Evolutionary conservation across 2,329 filamentous ascomycete genomes (phyloP).

Genomic region (Tolypocladium ovalisporum): DNA sequence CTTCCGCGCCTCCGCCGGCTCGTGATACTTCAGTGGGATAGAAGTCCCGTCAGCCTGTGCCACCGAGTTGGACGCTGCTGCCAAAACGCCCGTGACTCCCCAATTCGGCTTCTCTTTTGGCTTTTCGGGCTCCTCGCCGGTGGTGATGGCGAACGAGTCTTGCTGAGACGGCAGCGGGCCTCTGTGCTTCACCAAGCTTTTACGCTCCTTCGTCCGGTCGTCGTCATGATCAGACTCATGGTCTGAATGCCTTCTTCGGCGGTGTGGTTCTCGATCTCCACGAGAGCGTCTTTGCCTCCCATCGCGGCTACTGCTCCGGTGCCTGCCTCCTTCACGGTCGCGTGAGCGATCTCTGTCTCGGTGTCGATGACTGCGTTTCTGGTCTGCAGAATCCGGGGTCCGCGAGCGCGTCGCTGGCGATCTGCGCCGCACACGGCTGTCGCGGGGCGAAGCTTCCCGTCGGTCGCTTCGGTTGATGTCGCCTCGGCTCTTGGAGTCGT

Average conservation of each 20-base stretch:
- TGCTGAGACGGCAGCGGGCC: constrained; percentile 50
- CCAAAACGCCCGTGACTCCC: constrained; percentile 66
- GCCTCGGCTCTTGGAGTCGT: constrained; percentile 6
- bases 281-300: constrained; percentile 19
- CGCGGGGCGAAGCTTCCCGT: constrained; percentile 10
- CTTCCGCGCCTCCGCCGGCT: constrained; percentile 86
- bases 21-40: constrained; percentile 88
- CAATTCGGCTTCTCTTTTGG: constrained; percentile 87
- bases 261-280: constrained; percentile 16
- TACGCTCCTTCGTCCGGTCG: constrained; percentile 11
- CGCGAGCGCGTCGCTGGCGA: constrained; percentile 20
- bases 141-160: constrained; percentile 46
- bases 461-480: constrained; percentile 9
- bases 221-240: constrained; percentile 3
- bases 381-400: constrained; percentile 15
- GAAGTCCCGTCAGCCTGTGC: constrained; percentile 62
- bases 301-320: constrained; percentile 8
- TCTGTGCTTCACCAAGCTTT: constrained; percentile 17
- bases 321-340: constrained; percentile 14
- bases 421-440: constrained; percentile 14
- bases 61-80: constrained; percentile 72
- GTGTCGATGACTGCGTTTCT: constrained; percentile 5
- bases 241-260: constrained; percentile 11
- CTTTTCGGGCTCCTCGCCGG: constrained; percentile 33
- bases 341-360: constrained; percentile 10